Evolutionary conservation across 2,329 filamentous ascomycete genomes (phyloP), one percentile per base, ranked within the genome.

Genomic region (Fonsecaea erecta): DNA sequence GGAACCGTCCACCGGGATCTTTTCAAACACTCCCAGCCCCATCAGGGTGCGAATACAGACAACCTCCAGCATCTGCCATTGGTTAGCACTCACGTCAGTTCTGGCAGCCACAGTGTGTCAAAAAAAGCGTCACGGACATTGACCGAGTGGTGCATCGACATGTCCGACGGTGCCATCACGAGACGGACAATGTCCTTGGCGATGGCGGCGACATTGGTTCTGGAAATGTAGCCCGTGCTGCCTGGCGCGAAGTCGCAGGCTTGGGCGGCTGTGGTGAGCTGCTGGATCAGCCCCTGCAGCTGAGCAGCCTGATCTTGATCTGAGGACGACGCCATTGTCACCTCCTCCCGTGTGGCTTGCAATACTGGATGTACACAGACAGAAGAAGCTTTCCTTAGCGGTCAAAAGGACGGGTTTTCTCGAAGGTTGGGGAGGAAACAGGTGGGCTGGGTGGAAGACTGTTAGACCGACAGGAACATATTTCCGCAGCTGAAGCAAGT

Each of bases 1-100:
- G 37, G 64, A 66, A 9, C 70, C 71, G 7, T 68, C 70, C 2
- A 63, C 64, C 2, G 71, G 71, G 26, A 73, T 71, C 12, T 66
- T 62, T 18, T 70, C 63, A 46, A 73, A 70, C 14, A 72, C 70
- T 6, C 70, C 70, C 6, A 67, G 65, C 21, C 69, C 63, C 14
- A 73, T 60, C 16, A 72, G 58, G 1, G 71, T 62, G 40, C 71
- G 64, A 12, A 72, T 37, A 1, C 71, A 63, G 26, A 67, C 71
- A 35, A 72, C 63, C 32, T 68, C 70, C 11, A 67, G 43, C 34
- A 65, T 65, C 71, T 73, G 48, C 21, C 12, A 40, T 21, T 43
- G 30, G 35, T 24, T n/a, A 21, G 34, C 30, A 30, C 9, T 12
- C 18, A 3, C 12, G 7, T 46, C 12, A 40, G 26, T n/a, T 18